Evolutionary conservation across 129 eudicot species (phyloP), one percentile per base, ranked within the genome.

Genomic region (Flaveria robusta): DNA sequence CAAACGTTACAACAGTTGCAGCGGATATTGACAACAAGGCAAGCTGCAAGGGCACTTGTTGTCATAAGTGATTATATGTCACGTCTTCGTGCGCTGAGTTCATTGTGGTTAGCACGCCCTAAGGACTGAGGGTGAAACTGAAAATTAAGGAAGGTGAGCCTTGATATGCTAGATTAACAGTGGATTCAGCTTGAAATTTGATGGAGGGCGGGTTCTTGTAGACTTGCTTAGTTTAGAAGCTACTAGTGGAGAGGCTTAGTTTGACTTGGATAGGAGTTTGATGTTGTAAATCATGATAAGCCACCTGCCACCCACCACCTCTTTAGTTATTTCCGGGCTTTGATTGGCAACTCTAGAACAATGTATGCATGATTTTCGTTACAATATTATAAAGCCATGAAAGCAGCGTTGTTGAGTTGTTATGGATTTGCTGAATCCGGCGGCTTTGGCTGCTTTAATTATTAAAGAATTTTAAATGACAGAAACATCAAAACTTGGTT

Each of bases 31-130:
- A 95, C 97, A 1, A 91, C 97, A 34, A 85, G 97, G 20, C 99
- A 95, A 87, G 92, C 96, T 58, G 96, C 99, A 20, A 93, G 96
- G 47, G 99, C 99, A 0, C 96, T 95, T 72, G 90, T 95, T 49
- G 97, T 86, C 37, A 91, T 95, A 39, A 85, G 82, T 22, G 97
- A 91, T 78, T 91, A 91, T 68, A 95, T 72, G 84, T 86, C 97
- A 11, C 92, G 99, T 67, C 93, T 95, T 18, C 88, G 97, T 24
- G 99, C 97, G 10, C 86, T 95, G 66, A 95, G 99, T 60, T 91
- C 97, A 2, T 79, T 95, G 49, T 95, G 99, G 99, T 70, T 89
- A 78, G 99, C 99, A 18, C 92, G 99, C 42, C 99, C 99, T 1
- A 88, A 86, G 84, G 89, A 82, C 81, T 87, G 77, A n/a, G n/a